Conservation (phyloP, 495 filamentous ascomycete genomes). For the Penicillium maclennaniae region DNA sequence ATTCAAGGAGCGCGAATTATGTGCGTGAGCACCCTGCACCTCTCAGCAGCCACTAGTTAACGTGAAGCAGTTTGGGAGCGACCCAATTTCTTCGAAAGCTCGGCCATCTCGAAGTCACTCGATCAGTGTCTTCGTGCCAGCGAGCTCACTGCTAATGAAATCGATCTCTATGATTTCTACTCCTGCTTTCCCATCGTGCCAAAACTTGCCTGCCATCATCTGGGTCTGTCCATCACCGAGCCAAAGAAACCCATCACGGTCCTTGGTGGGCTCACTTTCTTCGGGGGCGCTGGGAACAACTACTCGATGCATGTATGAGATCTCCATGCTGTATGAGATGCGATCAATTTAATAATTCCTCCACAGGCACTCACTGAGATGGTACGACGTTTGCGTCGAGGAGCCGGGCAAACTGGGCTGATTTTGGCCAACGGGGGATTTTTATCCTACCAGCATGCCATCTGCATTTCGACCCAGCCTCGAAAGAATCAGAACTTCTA, state of each 20-base stretch:
- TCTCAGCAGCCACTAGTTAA: background rate
- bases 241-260: constrained; percentile 47
- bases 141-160: constrained; percentile 33
- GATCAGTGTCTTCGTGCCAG: constrained; percentile 39
- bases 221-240: constrained; percentile 40
- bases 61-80: constrained; percentile 48
- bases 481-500: constrained; percentile 33
- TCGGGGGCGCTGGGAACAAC: constrained; percentile 58
- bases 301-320: constrained; percentile 54
- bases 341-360: background rate
- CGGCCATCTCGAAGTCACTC: constrained; percentile 48
- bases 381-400: constrained; percentile 39
- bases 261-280: constrained; percentile 54
- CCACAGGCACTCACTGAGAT: constrained; percentile 47
- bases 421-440: constrained; percentile 55
- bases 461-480: constrained; percentile 44
- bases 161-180: constrained; percentile 55
- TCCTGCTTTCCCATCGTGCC: constrained; percentile 60
- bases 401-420: constrained; percentile 39
- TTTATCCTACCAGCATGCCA: constrained; percentile 50
- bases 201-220: constrained; percentile 52
- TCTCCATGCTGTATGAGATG: background rate
- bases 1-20: constrained; percentile 42
- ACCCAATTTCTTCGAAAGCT: constrained; percentile 46
- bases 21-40: constrained; percentile 24